Base-by-base conservation (phyloP, 352 stramenopile genomes). In the Sclerospora graminicola region DNA sequence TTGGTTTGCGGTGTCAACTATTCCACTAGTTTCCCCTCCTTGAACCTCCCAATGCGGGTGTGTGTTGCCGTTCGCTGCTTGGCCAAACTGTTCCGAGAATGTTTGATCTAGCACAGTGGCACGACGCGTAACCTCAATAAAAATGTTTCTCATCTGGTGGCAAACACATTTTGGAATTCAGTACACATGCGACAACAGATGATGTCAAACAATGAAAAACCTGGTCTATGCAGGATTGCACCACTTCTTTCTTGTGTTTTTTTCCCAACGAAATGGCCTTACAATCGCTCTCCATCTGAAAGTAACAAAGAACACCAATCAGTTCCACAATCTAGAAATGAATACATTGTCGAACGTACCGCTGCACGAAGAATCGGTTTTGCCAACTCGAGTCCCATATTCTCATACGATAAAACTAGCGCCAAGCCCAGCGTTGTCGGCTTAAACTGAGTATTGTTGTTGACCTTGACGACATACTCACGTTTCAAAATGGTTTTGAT, bases 401-500 rank as follows among this genome's bases (percentile, higher is more conserved):
- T 64, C 40, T 94, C 80, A 51, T 94, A 95, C n/a, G 77, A 85
- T 14, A 89, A 45, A 34, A 98, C 90, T 7, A 98, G 69, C 0
- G 83, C 86, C 13, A 95, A 45, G 0, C 85, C 85, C 10, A 95
- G 63, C 8, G 74, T 79, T 19, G 94, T 98, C 1, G 96, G 95
- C 41, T 87, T 69, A 56, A 99, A 98, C 45, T 95, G 70, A 45
- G 90, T 91, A 36, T 94, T 71, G 39, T 69, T 84, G 53, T 97
- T 96, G 23, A 94, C 78, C 45, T 98, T 99, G 48, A 85, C 69
- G 4, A 88, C 94, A 64, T 99, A 99, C 37, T 98, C 82, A 29
- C 97, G 78, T 50, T 98, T 94, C 32, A 97, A 81, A 63, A 99
- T 98, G 4, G 95, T 99, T 45, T 97, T 95, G 56, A 99, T 99